Percentiles rank a stretch among this genome's conserved stretches.
Conservation (phyloP, 2,329 filamentous ascomycete genomes). For the Knoxdaviesia proteae region DNA sequence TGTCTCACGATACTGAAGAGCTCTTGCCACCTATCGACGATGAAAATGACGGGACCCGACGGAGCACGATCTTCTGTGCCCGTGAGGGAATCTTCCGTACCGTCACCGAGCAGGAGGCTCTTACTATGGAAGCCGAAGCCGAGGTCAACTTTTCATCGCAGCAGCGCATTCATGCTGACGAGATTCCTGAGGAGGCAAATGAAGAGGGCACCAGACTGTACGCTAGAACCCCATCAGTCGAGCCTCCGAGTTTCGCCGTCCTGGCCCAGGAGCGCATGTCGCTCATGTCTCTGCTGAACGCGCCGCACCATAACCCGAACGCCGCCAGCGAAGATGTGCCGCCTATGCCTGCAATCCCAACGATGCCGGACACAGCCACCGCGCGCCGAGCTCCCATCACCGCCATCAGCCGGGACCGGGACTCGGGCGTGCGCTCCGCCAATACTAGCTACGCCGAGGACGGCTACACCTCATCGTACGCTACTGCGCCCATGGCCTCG, state of each 20-base stretch:
- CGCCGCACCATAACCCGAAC: slow-evolving; percentile 16
- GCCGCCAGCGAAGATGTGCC: slow-evolving; percentile 15
- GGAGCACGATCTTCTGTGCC: slow-evolving; percentile 36
- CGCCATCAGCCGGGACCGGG: too few species aligned
- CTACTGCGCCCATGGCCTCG: background rate
- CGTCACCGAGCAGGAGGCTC: slow-evolving; percentile 31
- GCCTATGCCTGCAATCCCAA: slow-evolving; percentile 18
- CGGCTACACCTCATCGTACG: too few species aligned
- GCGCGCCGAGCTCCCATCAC: background rate
- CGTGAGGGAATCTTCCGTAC: slow-evolving; percentile 43
- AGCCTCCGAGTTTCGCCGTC: slow-evolving; percentile 38
- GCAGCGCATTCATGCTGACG: too few species aligned
- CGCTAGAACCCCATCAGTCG: slow-evolving; percentile 39
- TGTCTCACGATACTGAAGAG: too few species aligned
- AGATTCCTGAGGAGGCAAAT: too few species aligned
- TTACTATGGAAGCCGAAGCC: slow-evolving; percentile 17
- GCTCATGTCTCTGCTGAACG: slow-evolving; percentile 39
- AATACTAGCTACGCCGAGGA: too few species aligned
- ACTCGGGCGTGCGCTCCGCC: too few species aligned
- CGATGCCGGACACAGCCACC: slow-evolving; percentile 16
- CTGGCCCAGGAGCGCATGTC: slow-evolving; percentile 32
- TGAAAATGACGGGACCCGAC: slow-evolving; percentile 5
- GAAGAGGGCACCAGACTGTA: slow-evolving; percentile 12
- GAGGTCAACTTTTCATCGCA: slow-evolving; percentile 5
- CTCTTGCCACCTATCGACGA: too few species aligned